Evolutionary conservation across 148 eudicot species (phyloP), one percentile per base, ranked within the genome.

Genomic region (Oxyria digyna): DNA sequence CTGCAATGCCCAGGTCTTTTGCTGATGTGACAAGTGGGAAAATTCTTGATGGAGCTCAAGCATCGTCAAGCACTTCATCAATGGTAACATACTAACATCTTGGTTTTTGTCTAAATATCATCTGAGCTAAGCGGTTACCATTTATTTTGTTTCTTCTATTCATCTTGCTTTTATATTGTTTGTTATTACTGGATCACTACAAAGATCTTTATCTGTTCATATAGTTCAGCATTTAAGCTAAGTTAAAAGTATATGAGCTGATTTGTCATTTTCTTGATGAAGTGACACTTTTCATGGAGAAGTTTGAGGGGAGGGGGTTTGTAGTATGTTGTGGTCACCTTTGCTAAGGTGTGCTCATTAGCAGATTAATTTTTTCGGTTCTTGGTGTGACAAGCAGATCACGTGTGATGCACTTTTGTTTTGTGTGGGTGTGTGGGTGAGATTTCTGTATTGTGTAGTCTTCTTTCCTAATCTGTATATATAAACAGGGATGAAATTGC

Each of bases 11-110:
- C 80, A 85, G 81, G 78, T 81, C 89, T 59, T 74, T 81, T 68
- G 84, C 83, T 63, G 87, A 85, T 77, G 74, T 80, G 70, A 69
- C 77, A 48, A 72, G 81, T 76, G 85, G 80, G 65, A 86, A 89
- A 75, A 76, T 49, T 70, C 71, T 73, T 55, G 81, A 59, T 27
- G 68, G 75, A 71, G 79, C 81, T 78, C 79, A 78, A 72, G 31
- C 71, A 62, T 29, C 84, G 29, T 74, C 82, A 59, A 75, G 75
- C 68, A 80, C 84, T 32, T 78, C 78, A 43, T 67, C 76, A 27
- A 69, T 78, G 90, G 96, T 88, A 84, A 32, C 40, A 17, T 31
- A n/a, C n/a, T n/a, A n/a, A n/a, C n/a, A n/a, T n/a, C n/a, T n/a
- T n/a, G n/a, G n/a, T n/a, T n/a, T n/a, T n/a, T n/a, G n/a, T n/a